Evolutionary conservation across 495 filamentous ascomycete species (phyloP).

Genomic region (Daldinia grandis): DNA sequence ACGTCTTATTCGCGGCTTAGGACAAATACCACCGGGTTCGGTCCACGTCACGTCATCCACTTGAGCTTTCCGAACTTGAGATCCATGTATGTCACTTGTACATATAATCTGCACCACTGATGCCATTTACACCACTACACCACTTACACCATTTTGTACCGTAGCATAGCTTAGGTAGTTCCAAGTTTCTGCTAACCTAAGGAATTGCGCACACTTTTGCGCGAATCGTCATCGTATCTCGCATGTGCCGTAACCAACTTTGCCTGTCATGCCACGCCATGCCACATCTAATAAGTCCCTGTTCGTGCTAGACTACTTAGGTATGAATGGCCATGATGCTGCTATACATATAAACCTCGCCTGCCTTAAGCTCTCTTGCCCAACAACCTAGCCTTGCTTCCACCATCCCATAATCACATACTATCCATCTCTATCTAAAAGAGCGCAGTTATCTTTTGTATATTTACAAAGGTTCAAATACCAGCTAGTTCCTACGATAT

Average conservation of each 20-base stretch:
- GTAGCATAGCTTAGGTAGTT: not conserved
- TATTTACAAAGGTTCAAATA: not conserved
- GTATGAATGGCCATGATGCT: not conserved
- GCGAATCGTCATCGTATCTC: constrained; percentile 28
- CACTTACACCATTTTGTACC: no score
- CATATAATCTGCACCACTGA: no score
- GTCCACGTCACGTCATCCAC: constrained; percentile 35
- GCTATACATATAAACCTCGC: not conserved
- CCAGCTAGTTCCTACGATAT: not conserved
- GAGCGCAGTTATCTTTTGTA: not conserved
- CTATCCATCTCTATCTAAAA: not conserved
- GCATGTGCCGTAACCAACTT: not conserved
- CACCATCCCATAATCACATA: not conserved
- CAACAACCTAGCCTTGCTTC: not conserved
- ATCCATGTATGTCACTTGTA: constrained; percentile 8
- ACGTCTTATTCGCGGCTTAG: constrained; percentile 8
- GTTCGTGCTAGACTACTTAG: not conserved
- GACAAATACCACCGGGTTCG: constrained; percentile 4
- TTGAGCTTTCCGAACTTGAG: constrained; percentile 5
- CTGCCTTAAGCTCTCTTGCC: not conserved
- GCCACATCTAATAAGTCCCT: constrained; percentile 22
- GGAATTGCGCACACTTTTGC: not conserved
- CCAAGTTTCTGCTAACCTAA: constrained; percentile 21
- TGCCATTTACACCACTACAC: no score
- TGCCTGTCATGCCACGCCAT: constrained; percentile 27